phyloP scores from a whole-genome alignment of 202 grass and related monocot genomes.

The Musa balbisiana region DNA sequence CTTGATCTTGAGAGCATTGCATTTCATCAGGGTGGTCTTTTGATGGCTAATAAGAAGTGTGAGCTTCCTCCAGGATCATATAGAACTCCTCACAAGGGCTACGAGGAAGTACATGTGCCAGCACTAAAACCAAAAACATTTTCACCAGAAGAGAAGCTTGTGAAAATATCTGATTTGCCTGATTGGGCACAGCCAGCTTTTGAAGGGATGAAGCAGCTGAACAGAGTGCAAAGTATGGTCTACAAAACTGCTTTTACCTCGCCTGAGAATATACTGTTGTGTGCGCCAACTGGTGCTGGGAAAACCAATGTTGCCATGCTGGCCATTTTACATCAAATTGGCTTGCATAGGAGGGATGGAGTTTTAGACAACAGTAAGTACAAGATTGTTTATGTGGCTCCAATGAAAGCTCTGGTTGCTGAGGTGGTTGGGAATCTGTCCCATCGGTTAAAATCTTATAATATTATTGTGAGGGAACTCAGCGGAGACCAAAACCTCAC shows the following conservation, averaged over 20 bases:
- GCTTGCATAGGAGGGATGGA: slow-evolving; percentile 67
- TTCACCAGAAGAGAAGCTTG: slow-evolving; percentile 59
- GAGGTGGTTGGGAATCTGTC: slow-evolving; percentile 95
- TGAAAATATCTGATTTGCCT: slow-evolving; percentile 74
- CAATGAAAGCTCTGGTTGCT: slow-evolving; percentile 96
- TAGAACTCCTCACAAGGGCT: slow-evolving; percentile 74
- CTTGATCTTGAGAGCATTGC: slow-evolving; percentile 71
- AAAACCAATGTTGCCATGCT: slow-evolving; percentile 94
- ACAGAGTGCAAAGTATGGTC: slow-evolving; percentile 80
- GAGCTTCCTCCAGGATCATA: slow-evolving; percentile 58
- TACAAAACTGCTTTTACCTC: slow-evolving; percentile 74
- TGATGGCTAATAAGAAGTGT: slow-evolving; percentile 81
- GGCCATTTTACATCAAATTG: slow-evolving; percentile 77
- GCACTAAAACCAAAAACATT: slow-evolving; percentile 51
- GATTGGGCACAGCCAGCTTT: slow-evolving; percentile 67
- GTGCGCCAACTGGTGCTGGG: slow-evolving; percentile 89
- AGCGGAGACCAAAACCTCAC: slow-evolving; percentile 86
- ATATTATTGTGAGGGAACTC: slow-evolving; percentile 70
- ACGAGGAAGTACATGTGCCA: slow-evolving; percentile 72
- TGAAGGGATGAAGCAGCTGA: slow-evolving; percentile 66
- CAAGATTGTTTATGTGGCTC: slow-evolving; percentile 98
- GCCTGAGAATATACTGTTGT: slow-evolving; percentile 71
- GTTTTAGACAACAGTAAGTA: slow-evolving; percentile 57
- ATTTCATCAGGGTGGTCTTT: slow-evolving; percentile 67
- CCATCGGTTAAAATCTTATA: slow-evolving; percentile 49